Conservation (phyloP, 2,329 filamentous ascomycete species). For the Xylariaceae sp. region DNA sequence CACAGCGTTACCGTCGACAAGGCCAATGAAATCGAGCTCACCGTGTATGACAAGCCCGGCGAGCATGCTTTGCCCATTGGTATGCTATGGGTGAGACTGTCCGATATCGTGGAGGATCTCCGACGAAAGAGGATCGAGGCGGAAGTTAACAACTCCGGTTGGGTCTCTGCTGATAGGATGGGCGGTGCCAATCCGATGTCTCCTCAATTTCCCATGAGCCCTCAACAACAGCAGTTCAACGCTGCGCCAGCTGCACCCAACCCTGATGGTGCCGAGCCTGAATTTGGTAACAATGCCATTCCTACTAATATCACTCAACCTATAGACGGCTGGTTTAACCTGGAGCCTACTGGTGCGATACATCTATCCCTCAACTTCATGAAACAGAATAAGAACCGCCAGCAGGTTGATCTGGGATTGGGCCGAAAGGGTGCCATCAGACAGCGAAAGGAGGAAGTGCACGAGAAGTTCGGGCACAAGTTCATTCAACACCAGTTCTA, state of each 20-base stretch:
- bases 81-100: slow-evolving; percentile 93
- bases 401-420: slow-evolving; percentile 81
- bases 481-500: slow-evolving; percentile 98
- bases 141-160: slow-evolving; percentile 88
- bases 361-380: slow-evolving; percentile 87
- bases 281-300: slow-evolving; percentile 36
- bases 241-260: slow-evolving; percentile 40
- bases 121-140: slow-evolving; percentile 94
- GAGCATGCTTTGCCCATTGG: slow-evolving; percentile 90
- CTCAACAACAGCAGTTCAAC: slow-evolving; percentile 42
- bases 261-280: slow-evolving; percentile 27
- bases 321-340: slow-evolving; percentile 93
- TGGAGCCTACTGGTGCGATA: slow-evolving; percentile 90
- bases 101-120: slow-evolving; percentile 96
- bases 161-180: slow-evolving; percentile 97
- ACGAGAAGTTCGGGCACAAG: slow-evolving; percentile 99
- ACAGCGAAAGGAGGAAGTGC: slow-evolving; percentile 95
- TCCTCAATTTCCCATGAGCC: slow-evolving; percentile 55
- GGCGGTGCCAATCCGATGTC: slow-evolving; percentile 45
- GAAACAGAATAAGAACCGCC: slow-evolving; percentile 80
- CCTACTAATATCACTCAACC: slow-evolving; percentile 52
- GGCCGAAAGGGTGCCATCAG: slow-evolving; percentile 93
- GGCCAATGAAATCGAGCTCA: slow-evolving; percentile 96
- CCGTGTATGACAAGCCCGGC: slow-evolving; percentile 90
- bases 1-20: slow-evolving; percentile 95